Base-by-base conservation (phyloP, 495 filamentous ascomycete species). In the Daldinia decipiens region DNA sequence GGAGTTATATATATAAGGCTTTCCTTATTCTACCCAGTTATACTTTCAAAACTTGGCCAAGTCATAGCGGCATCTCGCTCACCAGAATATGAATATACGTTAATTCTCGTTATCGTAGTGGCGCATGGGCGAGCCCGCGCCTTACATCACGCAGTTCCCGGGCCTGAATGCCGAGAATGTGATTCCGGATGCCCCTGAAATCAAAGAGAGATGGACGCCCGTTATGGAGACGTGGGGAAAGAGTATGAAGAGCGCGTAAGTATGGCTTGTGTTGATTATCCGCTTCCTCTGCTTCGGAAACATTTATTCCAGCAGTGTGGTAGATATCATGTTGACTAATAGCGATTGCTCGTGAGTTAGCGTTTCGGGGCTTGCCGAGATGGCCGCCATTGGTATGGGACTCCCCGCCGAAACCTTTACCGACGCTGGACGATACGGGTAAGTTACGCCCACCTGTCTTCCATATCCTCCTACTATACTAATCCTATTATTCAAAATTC, bases 181-280 rank as follows among this genome's bases (percentile, higher is more conserved):
- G 61, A 73, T 74, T 15, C 83, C 83, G 9, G 77, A 79, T 15
- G 77, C 79, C 2, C 64, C 76, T 39, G 78, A 78, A 26, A 85
- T 85, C 52, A 67, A 65, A 47, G 78, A 77, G 58, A 74, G 82
- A 24, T 85, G 83, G 83, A 73, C 68, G 32, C 77, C 79, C 19
- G 74, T 77, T 13, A 84, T 85, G 83, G 74, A 81, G 56, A 79
- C 77, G 76, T 85, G 83, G 83, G 83, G 83, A 5, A 68, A 74
- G 53, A 79, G 82, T 53, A 85, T 85, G 83, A 84, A 85, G 77
- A 80, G 80, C 71, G 83, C 83, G 82, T 84, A 50, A 72, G 82
- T 82, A 43, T 13, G n/a, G 17, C 24, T 6, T 29, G 1, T 9
- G 7, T 26, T 26, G 11, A 29, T 32, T 17, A 9, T 32, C 11